These are phyloP conservation scores for Zygotorulaspora sp. DNA, from an alignment of 805 yeast species.

Conservation along the genomic window DNA sequence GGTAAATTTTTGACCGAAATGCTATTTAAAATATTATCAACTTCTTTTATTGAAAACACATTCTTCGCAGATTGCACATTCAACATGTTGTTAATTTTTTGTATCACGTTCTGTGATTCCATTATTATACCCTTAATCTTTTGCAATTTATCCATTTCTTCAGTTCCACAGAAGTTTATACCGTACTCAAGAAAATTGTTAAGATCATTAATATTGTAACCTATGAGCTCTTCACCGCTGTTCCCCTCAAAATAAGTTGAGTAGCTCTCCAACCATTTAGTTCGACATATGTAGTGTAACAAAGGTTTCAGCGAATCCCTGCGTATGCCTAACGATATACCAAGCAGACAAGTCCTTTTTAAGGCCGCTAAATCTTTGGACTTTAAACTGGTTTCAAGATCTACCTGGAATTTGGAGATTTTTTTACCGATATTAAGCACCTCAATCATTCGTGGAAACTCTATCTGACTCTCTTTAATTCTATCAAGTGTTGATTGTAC, in stretches of 20 bases:
- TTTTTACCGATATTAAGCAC: conserved; percentile 6
- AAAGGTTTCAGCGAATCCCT: conserved; percentile 12
- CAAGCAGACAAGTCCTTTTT: conserved; percentile 10
- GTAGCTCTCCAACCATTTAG: conserved; percentile 24
- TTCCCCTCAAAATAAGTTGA: conserved; percentile 11
- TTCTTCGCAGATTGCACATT: conserved; percentile 11
- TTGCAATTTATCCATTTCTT: conserved; percentile 21
- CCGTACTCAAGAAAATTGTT: conserved; percentile 21
- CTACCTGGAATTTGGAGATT: conserved; percentile 7
- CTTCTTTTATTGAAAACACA: conserved; percentile 12
- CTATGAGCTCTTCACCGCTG: conserved; percentile 8
- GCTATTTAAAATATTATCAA: conserved; percentile 8
- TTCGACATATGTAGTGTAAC: conserved; percentile 15
- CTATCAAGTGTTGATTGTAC: conserved; percentile 4
- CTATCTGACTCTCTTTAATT: conserved; percentile 9
- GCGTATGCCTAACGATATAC: conserved; percentile 16
- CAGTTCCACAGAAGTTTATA: conserved; percentile 15
- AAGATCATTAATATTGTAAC: conserved; percentile 13
- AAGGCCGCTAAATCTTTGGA: conserved; percentile 7
- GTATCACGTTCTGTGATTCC: conserved; percentile 17
- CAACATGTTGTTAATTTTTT: conserved; percentile 13
- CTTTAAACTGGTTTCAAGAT: conserved; percentile 6
- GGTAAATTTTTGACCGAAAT: conserved; percentile 22
- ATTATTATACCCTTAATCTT: conserved; percentile 17
- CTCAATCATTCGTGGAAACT: conserved; percentile 14